A percentile compares a stretch with the other conserved stretches of the same genome.
Conservation (phyloP, 306 rosid species). For the Geum urbanum region DNA sequence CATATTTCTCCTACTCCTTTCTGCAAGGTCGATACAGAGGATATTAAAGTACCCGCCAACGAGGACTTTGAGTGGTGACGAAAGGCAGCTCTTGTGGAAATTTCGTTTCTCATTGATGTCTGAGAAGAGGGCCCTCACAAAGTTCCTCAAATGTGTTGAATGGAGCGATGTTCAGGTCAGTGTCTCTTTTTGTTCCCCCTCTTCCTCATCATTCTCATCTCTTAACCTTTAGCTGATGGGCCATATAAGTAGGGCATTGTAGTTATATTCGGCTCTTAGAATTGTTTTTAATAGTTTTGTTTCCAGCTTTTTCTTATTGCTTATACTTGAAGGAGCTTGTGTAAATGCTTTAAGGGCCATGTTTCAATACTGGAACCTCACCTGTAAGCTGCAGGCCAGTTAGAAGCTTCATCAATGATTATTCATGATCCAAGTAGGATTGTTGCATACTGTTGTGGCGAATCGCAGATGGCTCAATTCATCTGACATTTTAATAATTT, state of each 20-base stretch:
- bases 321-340: neutral
- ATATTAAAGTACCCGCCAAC: conserved; percentile 95
- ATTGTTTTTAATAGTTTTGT: neutral
- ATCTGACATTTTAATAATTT: neutral
- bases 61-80: conserved; percentile 93
- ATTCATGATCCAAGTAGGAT: neutral
- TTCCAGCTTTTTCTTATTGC: neutral
- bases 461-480: neutral
- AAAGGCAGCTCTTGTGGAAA: conserved; percentile 97
- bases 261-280: neutral
- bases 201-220: neutral
- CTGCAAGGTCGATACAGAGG: conserved; percentile 75
- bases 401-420: neutral
- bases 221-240: conserved; percentile 2
- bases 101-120: conserved; percentile 97
- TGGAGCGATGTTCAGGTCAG: conserved; percentile 98
- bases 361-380: neutral
- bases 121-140: conserved; percentile 98
- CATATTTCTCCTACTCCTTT: conserved; percentile 22
- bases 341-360: neutral
- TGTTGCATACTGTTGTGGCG: neutral
- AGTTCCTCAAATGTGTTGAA: conserved; percentile 94
- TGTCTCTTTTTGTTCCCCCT: conserved; percentile 6
- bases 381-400: conserved; percentile 12
- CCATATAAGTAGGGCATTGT: neutral